Evolutionary conservation across 331 rosid genomes (phyloP), one percentile per base, ranked within the genome.

Genomic region (Rhamnella rubrinervis): DNA sequence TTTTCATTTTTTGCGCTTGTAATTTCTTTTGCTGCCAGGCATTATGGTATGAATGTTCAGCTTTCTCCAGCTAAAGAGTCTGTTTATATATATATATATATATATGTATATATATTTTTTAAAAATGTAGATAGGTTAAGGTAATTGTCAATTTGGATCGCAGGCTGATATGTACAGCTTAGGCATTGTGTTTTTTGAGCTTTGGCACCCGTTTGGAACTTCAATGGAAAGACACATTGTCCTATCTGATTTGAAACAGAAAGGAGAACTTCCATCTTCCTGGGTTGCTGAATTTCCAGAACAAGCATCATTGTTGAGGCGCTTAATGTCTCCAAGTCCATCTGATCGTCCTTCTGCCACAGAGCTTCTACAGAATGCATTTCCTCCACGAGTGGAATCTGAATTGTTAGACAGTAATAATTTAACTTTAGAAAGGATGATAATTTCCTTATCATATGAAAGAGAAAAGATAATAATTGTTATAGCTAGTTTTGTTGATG

Each of bases 161-260:
- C 85, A 93, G 97, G 98, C 91, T 55, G 98, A 93, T 80, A 93
- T 91, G 98, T 93, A 93, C 87, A 93, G 97, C 83, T 87, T 91
- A 71, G 98, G 98, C n/a, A 72, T 93, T 75, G 96, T 93, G 62
- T 93, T 93, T 81, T 93, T 93, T 73, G 97, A 93, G 88, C 96
- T 93, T 76, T 93, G 98, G 96, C 91, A 93, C 72, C 97, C 98
- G 44, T 93, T 93, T 87, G 92, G 89, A 66, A 93, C 97, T 31
- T 89, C 89, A 71, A 93, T 93, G 98, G 98, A 93, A 84, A 83
- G 97, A 49, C 68, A 85, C 6, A 65, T 87, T 77, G 85, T 93
- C 76, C 89, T 93, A 77, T 81, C 91, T 61, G 95, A 91, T 76
- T 84, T 93, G 84, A 91, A 85, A 72, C 95, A 75, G 72, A 91